Evolutionary conservation across 2,329 filamentous ascomycete species (phyloP).

Genomic region (Apiospora arundinis): DNA sequence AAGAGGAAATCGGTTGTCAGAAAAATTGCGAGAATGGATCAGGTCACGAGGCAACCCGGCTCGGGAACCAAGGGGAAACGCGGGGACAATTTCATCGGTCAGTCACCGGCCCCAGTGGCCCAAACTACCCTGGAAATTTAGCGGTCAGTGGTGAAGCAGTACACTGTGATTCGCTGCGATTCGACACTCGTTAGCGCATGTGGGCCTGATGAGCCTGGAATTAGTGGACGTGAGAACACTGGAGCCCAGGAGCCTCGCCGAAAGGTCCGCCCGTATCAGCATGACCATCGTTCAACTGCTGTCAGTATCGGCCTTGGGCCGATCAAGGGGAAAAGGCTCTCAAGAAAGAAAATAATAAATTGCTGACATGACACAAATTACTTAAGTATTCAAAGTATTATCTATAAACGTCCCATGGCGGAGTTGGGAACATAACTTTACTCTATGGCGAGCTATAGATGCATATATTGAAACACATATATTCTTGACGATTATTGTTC

Average conservation of each 20-base stretch:
- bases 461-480: no score
- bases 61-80: constrained; percentile 11
- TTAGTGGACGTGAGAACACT: background rate
- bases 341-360: no score
- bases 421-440: no score
- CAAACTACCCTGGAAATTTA: background rate
- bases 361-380: no score
- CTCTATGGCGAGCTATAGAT: background rate
- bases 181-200: background rate
- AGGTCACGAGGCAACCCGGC: constrained; percentile 14
- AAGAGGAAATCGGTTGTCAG: background rate
- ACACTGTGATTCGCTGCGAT: constrained; percentile 15
- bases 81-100: constrained; percentile 16
- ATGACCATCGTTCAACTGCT: background rate
- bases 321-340: background rate
- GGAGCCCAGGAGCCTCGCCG: background rate
- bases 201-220: background rate
- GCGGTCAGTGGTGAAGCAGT: background rate
- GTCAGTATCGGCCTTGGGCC: background rate
- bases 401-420: no score
- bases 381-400: no score
- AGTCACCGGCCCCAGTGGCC: background rate
- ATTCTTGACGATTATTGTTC: no score
- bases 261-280: background rate
- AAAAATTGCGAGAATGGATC: constrained; percentile 1